phyloP scores from a whole-genome alignment of 2,329 filamentous ascomycete species.

The Verticillium albo-atrum region DNA sequence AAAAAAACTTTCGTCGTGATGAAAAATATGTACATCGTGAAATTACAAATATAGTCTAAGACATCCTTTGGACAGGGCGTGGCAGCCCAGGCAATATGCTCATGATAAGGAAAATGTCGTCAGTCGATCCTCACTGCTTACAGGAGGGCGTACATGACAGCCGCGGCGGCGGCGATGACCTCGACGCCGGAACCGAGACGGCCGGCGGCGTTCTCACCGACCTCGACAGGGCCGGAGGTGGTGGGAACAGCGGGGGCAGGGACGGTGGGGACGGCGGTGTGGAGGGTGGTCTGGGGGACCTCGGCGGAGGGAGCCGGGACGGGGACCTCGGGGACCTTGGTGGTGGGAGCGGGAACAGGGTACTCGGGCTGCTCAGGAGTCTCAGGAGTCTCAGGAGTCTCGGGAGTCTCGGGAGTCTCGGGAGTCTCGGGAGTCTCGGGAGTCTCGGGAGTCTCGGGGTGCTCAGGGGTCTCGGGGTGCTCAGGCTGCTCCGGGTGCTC shows the following conservation, averaged over 20 bases:
- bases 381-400: background rate
- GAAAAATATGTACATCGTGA: slow-evolving; percentile 1
- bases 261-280: background rate
- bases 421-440: background rate
- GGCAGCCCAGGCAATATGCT: background rate
- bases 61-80: background rate
- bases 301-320: background rate
- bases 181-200: slow-evolving; percentile 3
- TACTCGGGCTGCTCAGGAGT: background rate
- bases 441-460: background rate
- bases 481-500: background rate
- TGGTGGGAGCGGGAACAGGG: background rate
- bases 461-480: background rate
- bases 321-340: background rate
- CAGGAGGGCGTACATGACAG: slow-evolving; percentile 2
- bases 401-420: background rate
- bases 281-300: background rate
- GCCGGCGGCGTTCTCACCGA: background rate
- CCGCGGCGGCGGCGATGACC: slow-evolving; percentile 1
- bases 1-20: background rate
- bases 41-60: slow-evolving; percentile 2
- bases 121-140: background rate
- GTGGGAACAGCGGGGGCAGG: background rate
- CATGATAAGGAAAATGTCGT: background rate
- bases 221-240: background rate